Evolutionary conservation across 78 protist species (phyloP).

Genomic region (Protostelium mycophagum): DNA sequence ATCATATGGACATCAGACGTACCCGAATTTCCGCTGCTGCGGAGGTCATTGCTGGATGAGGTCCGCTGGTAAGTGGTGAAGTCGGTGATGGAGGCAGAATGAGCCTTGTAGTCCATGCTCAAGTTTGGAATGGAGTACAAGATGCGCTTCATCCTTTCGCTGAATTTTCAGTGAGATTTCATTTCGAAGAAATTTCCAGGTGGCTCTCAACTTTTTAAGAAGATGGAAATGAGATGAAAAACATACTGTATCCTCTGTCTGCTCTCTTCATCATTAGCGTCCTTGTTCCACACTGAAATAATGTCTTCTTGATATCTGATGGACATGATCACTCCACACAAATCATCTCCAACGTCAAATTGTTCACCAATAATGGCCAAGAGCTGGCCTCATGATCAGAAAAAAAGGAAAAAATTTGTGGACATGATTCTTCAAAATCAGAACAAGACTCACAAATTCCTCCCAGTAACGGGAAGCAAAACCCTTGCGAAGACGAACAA

Average conservation of each 20-base stretch:
- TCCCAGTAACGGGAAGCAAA: slow-evolving; percentile 64
- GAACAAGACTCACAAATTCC: slow-evolving; percentile 36
- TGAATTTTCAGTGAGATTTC: too few relatives aligned
- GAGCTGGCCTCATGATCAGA: slow-evolving; percentile 13
- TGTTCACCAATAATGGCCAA: slow-evolving; percentile 59
- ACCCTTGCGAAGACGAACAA: slow-evolving; percentile 41
- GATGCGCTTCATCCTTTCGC: background rate
- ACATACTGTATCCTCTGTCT: background rate
- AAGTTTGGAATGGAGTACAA: background rate
- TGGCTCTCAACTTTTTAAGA: background rate
- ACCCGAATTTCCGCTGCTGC: too few relatives aligned
- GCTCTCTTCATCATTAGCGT: slow-evolving; percentile 20
- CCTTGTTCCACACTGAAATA: slow-evolving; percentile 57
- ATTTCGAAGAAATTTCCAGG: too few relatives aligned
- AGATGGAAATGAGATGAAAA: background rate
- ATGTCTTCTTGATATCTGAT: slow-evolving; percentile 53
- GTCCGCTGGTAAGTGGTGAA: background rate
- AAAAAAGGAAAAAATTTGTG: background rate
- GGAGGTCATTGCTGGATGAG: background rate
- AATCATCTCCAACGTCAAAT: slow-evolving; percentile 45
- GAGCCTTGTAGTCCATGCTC: slow-evolving; percentile 2
- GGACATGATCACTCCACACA: slow-evolving; percentile 48
- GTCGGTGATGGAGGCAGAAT: background rate
- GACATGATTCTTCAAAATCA: too few relatives aligned
- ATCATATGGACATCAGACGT: too few relatives aligned